Evolutionary conservation across 2,329 filamentous ascomycete species (phyloP), one percentile per base, ranked within the genome.

Genomic region (Penicillium capsulatum): DNA sequence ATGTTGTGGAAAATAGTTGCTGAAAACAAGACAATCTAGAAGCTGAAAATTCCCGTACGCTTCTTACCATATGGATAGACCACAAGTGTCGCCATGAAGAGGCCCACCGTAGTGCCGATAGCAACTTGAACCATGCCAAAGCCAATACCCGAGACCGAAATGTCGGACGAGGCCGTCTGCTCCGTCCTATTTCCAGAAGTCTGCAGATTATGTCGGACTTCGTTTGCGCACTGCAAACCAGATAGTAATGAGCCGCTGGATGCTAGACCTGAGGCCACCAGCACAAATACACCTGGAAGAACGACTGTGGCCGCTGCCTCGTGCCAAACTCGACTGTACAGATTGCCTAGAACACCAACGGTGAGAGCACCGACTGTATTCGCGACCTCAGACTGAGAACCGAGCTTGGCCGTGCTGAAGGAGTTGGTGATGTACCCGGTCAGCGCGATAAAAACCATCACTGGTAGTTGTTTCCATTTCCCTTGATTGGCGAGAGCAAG

Each of bases 271-370:
- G 73, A 77, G 1, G 79, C 79, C 0, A 83, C 79, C 44, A 81
- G 77, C 2, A 82, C 77, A 48, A 94, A 94, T 51, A 96, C 94
- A 13, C 86, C 89, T 0, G 90, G 90, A 6, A 95, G 70, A 74
- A 96, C 87, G 3, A 86, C 85, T 0, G 88, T 87, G 0, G 88
- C 88, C 0, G 90, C 90, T 2, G 95, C 76, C 1, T 85, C 86
- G 59, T 91, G 88, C 13, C 84, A 65, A 14, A 75, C 57, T 7
- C 87, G 79, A 17, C 83, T 84, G 68, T 94, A 92, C 2, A 89
- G 59, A 53, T 94, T 94, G 7, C 86, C 86, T 35, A 89, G 68
- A 28, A 91, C 77, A n/a, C 88, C 88, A 13, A 94, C 80, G 1
- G 80, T 79, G 38, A 94, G 75, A 0, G 88, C 86, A 20, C 86